A percentile compares a stretch with the other conserved stretches of the same genome.
phyloP scores from a whole-genome alignment of 306 rosid genomes.

The Inga leiocalycina region DNA sequence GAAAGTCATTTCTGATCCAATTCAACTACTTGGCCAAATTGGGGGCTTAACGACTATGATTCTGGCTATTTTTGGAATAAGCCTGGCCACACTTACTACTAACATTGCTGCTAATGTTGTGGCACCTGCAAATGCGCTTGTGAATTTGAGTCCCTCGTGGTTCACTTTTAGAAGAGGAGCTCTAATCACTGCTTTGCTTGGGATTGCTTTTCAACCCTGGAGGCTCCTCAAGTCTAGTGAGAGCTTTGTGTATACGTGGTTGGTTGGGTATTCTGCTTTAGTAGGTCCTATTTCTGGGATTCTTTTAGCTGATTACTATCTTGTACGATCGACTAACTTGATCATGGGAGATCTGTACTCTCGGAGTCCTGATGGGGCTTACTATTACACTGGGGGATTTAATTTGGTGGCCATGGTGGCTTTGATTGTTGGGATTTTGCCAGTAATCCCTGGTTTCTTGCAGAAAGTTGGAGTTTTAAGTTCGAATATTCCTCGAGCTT shows the following conservation, averaged over 20 bases:
- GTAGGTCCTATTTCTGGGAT: constrained; percentile 90
- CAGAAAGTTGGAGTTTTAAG: constrained; percentile 59
- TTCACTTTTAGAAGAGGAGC: constrained; percentile 82
- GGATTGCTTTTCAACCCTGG: constrained; percentile 92
- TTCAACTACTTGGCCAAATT: constrained; percentile 67
- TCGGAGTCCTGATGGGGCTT: constrained; percentile 57
- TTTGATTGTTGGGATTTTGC: constrained; percentile 67
- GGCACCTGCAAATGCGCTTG: constrained; percentile 91
- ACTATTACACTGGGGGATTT: constrained; percentile 65
- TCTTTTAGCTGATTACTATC: constrained; percentile 73
- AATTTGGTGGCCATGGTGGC: constrained; percentile 75
- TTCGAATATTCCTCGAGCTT: constrained; percentile 42
- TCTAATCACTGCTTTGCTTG: constrained; percentile 70
- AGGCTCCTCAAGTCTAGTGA: constrained; percentile 86
- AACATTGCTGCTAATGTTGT: constrained; percentile 94
- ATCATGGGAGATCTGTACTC: constrained; percentile 69
- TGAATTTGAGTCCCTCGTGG: constrained; percentile 68
- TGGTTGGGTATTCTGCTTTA: constrained; percentile 86
- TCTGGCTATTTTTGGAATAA: constrained; percentile 75
- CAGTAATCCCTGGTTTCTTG: constrained; percentile 86
- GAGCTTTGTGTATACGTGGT: constrained; percentile 91
- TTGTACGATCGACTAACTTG: constrained; percentile 45
- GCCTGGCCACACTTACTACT: constrained; percentile 78
- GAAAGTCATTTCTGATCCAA: constrained; percentile 71
- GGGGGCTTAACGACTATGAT: constrained; percentile 73